Percentiles rank a stretch among this genome's conserved stretches.
Evolutionary conservation across 192 early-diverging fungal genomes (phyloP).

Genomic region (Backusella parvicylindrica): DNA sequence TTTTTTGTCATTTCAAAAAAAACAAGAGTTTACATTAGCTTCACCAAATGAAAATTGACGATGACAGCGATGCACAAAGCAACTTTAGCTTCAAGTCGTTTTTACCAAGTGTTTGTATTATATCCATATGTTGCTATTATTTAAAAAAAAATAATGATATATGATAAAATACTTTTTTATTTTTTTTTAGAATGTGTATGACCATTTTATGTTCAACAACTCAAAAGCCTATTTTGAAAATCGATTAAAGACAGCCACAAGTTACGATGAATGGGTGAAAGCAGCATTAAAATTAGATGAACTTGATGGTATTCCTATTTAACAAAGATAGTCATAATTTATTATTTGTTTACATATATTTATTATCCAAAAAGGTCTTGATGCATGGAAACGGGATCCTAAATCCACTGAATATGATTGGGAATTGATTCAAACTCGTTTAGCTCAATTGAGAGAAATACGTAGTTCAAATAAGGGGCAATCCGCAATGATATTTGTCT

Average conservation of each 20-base stretch:
- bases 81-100: background rate
- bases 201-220: constrained; percentile 3
- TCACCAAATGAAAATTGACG: background rate
- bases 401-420: constrained; percentile 69
- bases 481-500: constrained; percentile 56
- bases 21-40: background rate
- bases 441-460: constrained; percentile 49
- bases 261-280: constrained; percentile 66
- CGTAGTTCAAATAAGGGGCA: constrained; percentile 48
- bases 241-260: constrained; percentile 47
- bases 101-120: background rate
- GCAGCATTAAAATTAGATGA: constrained; percentile 58
- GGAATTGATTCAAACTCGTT: constrained; percentile 57
- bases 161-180: background rate
- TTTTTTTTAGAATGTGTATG: background rate
- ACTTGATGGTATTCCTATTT: constrained; percentile 43
- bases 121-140: background rate
- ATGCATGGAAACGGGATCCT: constrained; percentile 65
- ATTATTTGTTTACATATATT: background rate
- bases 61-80: background rate
- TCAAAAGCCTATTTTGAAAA: constrained; percentile 49
- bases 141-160: too few species aligned
- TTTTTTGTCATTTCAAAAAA: background rate
- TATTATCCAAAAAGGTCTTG: constrained; percentile 32
- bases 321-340: background rate